phyloP scores from a whole-genome alignment of 805 yeast genomes.

The Starmera pachycereana region DNA sequence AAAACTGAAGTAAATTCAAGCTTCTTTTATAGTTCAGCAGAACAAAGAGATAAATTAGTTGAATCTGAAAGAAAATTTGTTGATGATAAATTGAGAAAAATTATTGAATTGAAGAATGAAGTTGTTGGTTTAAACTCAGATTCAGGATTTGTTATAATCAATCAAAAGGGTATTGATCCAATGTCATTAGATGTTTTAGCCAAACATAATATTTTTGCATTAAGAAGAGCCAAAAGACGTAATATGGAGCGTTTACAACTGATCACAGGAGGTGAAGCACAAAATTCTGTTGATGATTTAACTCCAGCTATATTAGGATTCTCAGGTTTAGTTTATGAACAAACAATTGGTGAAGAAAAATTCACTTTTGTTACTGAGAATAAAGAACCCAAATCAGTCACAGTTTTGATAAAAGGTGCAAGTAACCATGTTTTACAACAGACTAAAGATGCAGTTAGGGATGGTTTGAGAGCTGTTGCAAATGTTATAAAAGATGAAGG shows the following conservation, averaged over 20 bases:
- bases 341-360: conserved; percentile 93
- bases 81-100: conserved; percentile 84
- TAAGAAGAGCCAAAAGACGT: conserved; percentile 97
- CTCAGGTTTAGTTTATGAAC: conserved; percentile 87
- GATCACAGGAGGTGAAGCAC: conserved; percentile 96
- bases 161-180: conserved; percentile 98
- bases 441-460: conserved; percentile 94
- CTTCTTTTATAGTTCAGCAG: conserved; percentile 88
- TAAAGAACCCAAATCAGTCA: conserved; percentile 81
- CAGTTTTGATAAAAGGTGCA: conserved; percentile 89
- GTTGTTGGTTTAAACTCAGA: conserved; percentile 71
- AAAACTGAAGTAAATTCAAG: conserved; percentile 97
- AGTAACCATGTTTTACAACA: conserved; percentile 83
- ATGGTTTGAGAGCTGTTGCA: conserved; percentile 90
- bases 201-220: conserved; percentile 83
- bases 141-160: conserved; percentile 84
- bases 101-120: conserved; percentile 84
- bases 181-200: conserved; percentile 94
- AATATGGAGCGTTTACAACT: conserved; percentile 97
- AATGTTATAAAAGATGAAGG: conserved; percentile 79
- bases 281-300: conserved; percentile 92
- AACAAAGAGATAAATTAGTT: conserved; percentile 91
- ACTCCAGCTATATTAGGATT: conserved; percentile 70
- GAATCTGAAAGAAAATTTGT: conserved; percentile 90
- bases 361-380: conserved; percentile 91